Evolutionary conservation across 2,329 filamentous ascomycete genomes (phyloP).

Genomic region (Rugonectria rugulosa): DNA sequence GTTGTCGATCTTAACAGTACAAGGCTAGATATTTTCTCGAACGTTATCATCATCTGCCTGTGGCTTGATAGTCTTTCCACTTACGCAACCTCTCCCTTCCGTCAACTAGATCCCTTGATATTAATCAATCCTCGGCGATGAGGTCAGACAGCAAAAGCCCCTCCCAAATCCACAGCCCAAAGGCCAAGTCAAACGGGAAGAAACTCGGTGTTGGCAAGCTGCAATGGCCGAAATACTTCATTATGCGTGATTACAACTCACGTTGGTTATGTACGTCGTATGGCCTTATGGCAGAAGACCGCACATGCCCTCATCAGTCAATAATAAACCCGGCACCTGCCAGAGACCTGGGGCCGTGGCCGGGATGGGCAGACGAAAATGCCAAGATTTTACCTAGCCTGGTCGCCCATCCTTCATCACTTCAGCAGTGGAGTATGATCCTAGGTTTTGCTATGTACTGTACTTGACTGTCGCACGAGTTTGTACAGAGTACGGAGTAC

Average conservation of each 20-base stretch:
- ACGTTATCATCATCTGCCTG: too few species aligned
- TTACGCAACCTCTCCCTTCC: background rate
- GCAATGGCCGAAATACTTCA: constrained; percentile 26
- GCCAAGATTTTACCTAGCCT: background rate
- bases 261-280: constrained; percentile 28
- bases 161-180: background rate
- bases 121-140: constrained; percentile 3
- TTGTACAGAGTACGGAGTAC: background rate
- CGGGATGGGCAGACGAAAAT: constrained; percentile 10
- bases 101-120: background rate
- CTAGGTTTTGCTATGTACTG: too few species aligned
- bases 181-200: constrained; percentile 1
- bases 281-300: constrained; percentile 32
- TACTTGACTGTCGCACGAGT: too few species aligned
- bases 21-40: too few species aligned
- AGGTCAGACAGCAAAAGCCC: background rate
- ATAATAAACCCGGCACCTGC: constrained; percentile 3
- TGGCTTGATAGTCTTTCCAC: background rate
- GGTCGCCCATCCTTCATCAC: constrained; percentile 18
- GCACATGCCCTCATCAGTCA: constrained; percentile 21
- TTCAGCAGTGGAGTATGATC: constrained; percentile 18
- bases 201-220: constrained; percentile 6
- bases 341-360: constrained; percentile 1
- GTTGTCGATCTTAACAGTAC: background rate
- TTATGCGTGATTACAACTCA: constrained; percentile 28